Percentiles rank a stretch among this genome's conserved stretches.
Evolutionary conservation across 805 yeast species (phyloP).

Genomic region (Komagataella pseudopastoris): DNA sequence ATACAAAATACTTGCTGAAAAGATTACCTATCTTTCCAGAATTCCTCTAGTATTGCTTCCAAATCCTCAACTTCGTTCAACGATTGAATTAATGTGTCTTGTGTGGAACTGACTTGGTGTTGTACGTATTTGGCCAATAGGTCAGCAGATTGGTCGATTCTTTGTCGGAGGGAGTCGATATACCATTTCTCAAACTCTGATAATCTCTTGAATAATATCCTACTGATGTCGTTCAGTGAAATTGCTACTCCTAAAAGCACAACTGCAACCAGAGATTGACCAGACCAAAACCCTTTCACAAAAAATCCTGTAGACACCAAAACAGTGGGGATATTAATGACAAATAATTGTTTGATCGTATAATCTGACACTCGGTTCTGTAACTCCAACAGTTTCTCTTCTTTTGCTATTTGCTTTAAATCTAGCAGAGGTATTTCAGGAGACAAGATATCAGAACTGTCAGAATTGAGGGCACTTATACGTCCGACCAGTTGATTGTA

Average conservation of each 20-base stretch:
- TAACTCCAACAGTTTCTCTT: neutral
- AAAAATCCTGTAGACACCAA: neutral
- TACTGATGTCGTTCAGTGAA: slow-evolving; percentile 16
- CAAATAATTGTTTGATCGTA: neutral
- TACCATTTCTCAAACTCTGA: slow-evolving; percentile 5
- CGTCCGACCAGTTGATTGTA: slow-evolving; percentile 1
- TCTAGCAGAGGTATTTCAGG: neutral
- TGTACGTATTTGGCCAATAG: neutral
- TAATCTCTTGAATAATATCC: slow-evolving; percentile 1
- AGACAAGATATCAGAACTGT: neutral
- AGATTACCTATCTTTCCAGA: neutral
- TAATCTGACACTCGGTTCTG: neutral
- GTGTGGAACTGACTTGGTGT: neutral
- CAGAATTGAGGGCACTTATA: neutral
- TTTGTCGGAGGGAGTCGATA: slow-evolving; percentile 1
- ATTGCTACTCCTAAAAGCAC: slow-evolving; percentile 30
- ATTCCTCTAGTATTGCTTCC: neutral
- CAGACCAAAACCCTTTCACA: slow-evolving; percentile 1
- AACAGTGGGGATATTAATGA: slow-evolving; percentile 1
- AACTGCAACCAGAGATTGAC: slow-evolving; percentile 20
- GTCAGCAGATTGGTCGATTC: slow-evolving; percentile 1
- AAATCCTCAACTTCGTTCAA: neutral
- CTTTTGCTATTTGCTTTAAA: neutral
- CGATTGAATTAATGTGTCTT: neutral
- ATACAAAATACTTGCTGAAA: neutral